Percentiles rank a stretch among this genome's conserved stretches.
phyloP scores from a whole-genome alignment of 371 early-diverging fungal species.

The Mucor piriformis region DNA sequence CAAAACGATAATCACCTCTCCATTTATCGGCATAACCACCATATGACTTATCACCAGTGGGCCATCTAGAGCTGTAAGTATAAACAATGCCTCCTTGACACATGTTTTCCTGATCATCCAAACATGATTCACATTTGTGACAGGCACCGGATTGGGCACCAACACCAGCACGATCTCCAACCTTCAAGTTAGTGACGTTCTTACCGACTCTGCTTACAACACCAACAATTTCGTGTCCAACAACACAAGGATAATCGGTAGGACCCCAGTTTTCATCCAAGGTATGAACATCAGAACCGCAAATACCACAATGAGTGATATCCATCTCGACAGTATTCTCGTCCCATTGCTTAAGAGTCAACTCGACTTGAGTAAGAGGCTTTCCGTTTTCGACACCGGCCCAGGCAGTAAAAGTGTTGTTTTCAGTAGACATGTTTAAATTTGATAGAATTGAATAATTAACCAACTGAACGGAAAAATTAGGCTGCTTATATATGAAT shows the following conservation, averaged over 20 bases:
- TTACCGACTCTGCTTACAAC: constrained; percentile 47
- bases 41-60: constrained; percentile 53
- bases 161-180: constrained; percentile 37
- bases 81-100: constrained; percentile 17
- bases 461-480: too few species aligned
- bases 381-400: not conserved
- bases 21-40: constrained; percentile 71
- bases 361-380: constrained; percentile 22
- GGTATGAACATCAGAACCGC: constrained; percentile 60
- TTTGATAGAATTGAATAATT: too few species aligned
- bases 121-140: constrained; percentile 31
- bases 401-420: not conserved
- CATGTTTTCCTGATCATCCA: constrained; percentile 24
- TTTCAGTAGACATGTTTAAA: not conserved
- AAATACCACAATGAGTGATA: constrained; percentile 56
- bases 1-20: constrained; percentile 52
- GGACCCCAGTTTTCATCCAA: constrained; percentile 62
- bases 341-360: not conserved
- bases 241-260: constrained; percentile 53
- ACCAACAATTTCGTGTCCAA: constrained; percentile 65
- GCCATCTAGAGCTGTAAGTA: constrained; percentile 48
- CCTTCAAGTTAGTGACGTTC: constrained; percentile 42
- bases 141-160: constrained; percentile 60
- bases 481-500: too few species aligned
- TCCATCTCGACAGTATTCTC: constrained; percentile 52